Base-by-base conservation (phyloP, 2,329 filamentous ascomycete genomes). In the Graphiopsis chlorocephala region DNA sequence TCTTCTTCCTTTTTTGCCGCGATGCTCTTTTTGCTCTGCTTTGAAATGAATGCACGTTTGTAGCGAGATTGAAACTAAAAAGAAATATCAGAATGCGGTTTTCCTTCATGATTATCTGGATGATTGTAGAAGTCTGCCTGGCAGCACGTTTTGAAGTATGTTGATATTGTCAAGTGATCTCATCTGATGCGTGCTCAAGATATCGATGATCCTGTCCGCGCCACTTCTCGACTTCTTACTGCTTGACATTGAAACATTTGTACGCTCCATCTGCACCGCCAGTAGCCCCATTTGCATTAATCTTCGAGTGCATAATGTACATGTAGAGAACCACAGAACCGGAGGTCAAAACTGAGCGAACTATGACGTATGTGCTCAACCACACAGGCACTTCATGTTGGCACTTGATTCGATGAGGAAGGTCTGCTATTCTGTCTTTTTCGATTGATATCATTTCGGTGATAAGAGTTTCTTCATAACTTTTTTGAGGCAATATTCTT, bases 1-100 rank as follows among this genome's bases (percentile, higher is more conserved):
- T 48, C 28, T 52, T 11, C 57, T 50, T 61, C 31, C 58, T 50
- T 61, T 29, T 35, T 45, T 62, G 60, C 60, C 48, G 47, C 48
- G 60, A 62, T 33, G 60, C 48, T 28, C 29, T 55, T 62, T 42
- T 62, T 55, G 60, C 60, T 62, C 48, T 17, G 60, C 60, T 62
- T 62, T 62, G 60, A 62, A 62, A 62, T 62, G 60, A 62, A 62
- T 62, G 60, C 60, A 62, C 60, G 60, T 62, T 62, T 62, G 60
- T 62, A 62, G 60, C 60, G 60, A 62, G 60, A 62, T 62, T 62
- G 60, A 62, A 23, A 62, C 60, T 45, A 48, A 62, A 62, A 62
- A 55, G 48, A 62, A 62, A 55, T 62, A 55, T 62, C 60, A 62
- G 33, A 55, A 29, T 62, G 60, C 50, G 31, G 42, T 62, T 62